Conservation (phyloP, 768 basidiomycete genomes). For the Collybia mongolica region DNA sequence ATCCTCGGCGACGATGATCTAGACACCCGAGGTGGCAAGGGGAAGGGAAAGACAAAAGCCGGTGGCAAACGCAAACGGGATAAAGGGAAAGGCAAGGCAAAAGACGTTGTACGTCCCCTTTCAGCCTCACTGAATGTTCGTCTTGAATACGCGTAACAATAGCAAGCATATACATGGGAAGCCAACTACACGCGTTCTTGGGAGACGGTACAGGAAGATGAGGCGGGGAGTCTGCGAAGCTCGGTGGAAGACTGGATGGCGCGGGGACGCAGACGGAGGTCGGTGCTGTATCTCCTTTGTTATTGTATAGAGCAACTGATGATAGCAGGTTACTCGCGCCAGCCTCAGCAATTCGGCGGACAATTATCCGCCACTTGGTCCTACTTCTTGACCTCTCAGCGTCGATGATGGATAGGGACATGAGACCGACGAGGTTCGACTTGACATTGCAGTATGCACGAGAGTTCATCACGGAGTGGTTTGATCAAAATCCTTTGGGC, state of each 20-base stretch:
- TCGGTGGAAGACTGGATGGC: constrained; percentile 91
- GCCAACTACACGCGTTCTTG: constrained; percentile 92
- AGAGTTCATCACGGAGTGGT: constrained; percentile 95
- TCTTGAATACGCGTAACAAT: constrained; percentile 6
- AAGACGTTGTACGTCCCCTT: constrained; percentile 38
- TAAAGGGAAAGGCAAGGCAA: constrained; percentile 51
- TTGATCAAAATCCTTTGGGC: constrained; percentile 97
- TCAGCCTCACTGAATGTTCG: constrained; percentile 3
- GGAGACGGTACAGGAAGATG: constrained; percentile 98
- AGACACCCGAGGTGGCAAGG: constrained; percentile 26
- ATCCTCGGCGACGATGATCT: constrained; percentile 45
- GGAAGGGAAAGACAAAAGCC: constrained; percentile 50
- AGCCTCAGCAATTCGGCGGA: constrained; percentile 85
- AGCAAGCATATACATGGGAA: constrained; percentile 95
- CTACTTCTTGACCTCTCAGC: constrained; percentile 89
- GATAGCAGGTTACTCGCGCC: constrained; percentile 67
- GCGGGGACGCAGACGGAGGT: constrained; percentile 82
- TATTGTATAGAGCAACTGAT: not conserved
- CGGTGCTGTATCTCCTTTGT: constrained; percentile 16
- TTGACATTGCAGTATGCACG: constrained; percentile 86
- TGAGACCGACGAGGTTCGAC: constrained; percentile 93
- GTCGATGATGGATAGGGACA: constrained; percentile 94
- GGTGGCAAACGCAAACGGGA: constrained; percentile 16
- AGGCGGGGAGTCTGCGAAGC: constrained; percentile 83
- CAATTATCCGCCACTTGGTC: constrained; percentile 94